phyloP scores from a whole-genome alignment of 2,329 filamentous ascomycete species.

The Colletotrichum euphorbiae region DNA sequence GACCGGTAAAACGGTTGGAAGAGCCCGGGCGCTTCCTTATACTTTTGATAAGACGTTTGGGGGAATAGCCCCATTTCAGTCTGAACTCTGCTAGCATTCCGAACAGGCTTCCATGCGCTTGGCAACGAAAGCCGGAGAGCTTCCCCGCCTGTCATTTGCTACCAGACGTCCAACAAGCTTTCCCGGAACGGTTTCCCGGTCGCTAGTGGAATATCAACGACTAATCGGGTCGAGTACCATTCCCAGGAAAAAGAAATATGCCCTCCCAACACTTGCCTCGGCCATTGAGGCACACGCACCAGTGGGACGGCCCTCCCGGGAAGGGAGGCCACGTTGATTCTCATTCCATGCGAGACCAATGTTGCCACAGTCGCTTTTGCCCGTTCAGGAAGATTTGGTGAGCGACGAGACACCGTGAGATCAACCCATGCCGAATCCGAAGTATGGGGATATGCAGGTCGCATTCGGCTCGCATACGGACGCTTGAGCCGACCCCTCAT shows the following conservation, averaged over 20 bases:
- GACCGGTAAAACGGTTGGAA: not conserved
- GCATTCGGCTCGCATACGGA: not conserved
- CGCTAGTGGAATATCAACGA: not conserved
- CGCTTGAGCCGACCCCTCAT: not conserved
- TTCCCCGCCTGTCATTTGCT: slow-evolving; percentile 7
- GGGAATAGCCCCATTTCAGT: not conserved
- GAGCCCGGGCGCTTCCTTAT: not conserved
- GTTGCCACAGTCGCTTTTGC: not conserved
- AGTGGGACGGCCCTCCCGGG: slow-evolving; percentile 7
- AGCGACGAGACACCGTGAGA: slow-evolving; percentile 8
- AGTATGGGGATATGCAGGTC: not conserved
- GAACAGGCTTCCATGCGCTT: not conserved
- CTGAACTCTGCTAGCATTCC: not conserved
- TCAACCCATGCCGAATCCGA: not conserved
- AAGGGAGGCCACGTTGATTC: slow-evolving; percentile 1
- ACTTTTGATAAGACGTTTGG: not conserved
- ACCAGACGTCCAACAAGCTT: not conserved
- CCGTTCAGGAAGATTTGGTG: not conserved
- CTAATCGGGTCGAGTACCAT: not conserved
- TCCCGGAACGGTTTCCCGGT: not conserved
- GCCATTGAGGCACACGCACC: not conserved
- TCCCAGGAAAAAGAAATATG: not conserved
- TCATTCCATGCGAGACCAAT: not conserved
- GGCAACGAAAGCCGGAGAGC: slow-evolving; percentile 1
- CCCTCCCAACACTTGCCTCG: not conserved